Base-by-base conservation (phyloP, 768 basidiomycete species). In the Saitozyma sp. region DNA sequence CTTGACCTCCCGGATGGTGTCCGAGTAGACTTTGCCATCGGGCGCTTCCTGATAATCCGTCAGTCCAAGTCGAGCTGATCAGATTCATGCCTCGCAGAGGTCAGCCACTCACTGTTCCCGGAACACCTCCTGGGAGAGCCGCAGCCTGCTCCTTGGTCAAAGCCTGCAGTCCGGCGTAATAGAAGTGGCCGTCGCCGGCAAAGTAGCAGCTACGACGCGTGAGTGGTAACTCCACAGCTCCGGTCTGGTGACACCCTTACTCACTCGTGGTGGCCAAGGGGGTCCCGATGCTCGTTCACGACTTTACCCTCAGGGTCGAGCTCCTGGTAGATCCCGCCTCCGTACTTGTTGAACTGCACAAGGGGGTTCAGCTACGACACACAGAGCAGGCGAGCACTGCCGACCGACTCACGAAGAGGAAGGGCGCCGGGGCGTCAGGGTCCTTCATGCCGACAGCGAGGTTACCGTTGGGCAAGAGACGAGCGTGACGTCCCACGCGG, bases 331-430 rank as follows among this genome's bases (percentile, higher is more conserved):
- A 65, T 29, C 8, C 64, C 64, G 5, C 64, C 64, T 16, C 64
- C 64, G 48, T 65, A 65, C 40, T 65, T 65, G 64, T 65, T 65
- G 59, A 65, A 65, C 64, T 65, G 38, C 38, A 17, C 17, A 14
- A 59, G 8, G 40, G n/a, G 8, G n/a, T 16, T 16, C 17, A 43
- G 40, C 40, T 10, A 43, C 8, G 2, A 1, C 43, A 8, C 13
- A 20, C 16, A 51, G 41, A 48, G 20, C 13, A 42, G 46, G 42
- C 45, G 29, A 56, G 53, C 14, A 2, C 29, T 29, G 29, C 29
- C 29, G 29, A 29, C 16, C 4, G 5, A 65, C 64, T 60, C 50
- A 65, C 64, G 51, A 65, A 65, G 14, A 39, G 54, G 50, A 65
- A 65, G 2, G 64, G 64, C 29, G 64, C 64, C 19, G 59, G 55